Conservation (phyloP, 768 basidiomycete genomes). For the Psilocybe cubensis region DNA sequence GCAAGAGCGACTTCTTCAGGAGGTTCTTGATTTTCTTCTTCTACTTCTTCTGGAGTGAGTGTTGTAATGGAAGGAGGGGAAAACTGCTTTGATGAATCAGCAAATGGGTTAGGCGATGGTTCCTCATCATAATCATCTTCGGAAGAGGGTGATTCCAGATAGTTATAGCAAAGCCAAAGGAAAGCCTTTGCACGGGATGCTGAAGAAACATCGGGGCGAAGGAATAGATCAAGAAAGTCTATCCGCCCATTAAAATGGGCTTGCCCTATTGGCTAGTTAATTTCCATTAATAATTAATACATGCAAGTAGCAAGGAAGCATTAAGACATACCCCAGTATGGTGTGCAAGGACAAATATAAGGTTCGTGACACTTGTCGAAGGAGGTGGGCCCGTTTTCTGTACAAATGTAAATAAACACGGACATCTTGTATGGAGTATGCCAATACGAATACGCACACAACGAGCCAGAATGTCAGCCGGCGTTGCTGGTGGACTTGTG, state of each 20-base stretch:
- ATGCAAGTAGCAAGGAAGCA: conserved; percentile 17
- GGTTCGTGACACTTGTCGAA: conserved; percentile 71
- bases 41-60: conserved; percentile 42
- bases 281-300: conserved; percentile 29
- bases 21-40: conserved; percentile 50
- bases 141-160: conserved; percentile 55
- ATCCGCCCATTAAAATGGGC: conserved; percentile 72
- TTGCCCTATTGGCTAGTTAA: conserved; percentile 56
- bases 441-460: conserved; percentile 39
- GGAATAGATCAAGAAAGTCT: conserved; percentile 83
- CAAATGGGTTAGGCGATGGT: conserved; percentile 58
- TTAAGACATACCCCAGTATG: conserved; percentile 52
- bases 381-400: conserved; percentile 55
- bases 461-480: conserved; percentile 57
- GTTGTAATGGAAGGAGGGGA: conserved; percentile 38
- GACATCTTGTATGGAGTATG: neutral
- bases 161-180: conserved; percentile 85
- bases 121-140: conserved; percentile 46
- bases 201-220: conserved; percentile 74
- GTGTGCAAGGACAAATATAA: conserved; percentile 69
- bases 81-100: conserved; percentile 44
- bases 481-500: conserved; percentile 51
- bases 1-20: conserved; percentile 42
- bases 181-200: conserved; percentile 77
- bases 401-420: conserved; percentile 9